Base-by-base conservation (phyloP, 495 filamentous ascomycete species). In the Hyphodiscus hymeniophilus region DNA sequence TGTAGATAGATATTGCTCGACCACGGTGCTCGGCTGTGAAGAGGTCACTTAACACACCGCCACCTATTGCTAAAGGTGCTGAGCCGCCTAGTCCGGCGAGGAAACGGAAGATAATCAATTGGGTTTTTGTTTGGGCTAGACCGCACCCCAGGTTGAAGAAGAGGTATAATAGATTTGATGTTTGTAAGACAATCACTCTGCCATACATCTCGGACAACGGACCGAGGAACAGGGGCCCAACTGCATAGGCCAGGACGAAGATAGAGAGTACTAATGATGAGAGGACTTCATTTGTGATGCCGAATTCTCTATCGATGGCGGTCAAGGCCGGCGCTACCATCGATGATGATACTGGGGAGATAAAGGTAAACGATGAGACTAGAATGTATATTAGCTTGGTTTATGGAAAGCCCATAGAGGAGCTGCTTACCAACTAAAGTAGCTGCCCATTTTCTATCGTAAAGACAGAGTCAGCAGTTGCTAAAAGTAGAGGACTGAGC, bases 171-270 rank as follows among this genome's bases (percentile, higher is more conserved):
- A 81, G 36, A 50, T 76, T 82, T 2, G 63, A 56, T 0, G 69
- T 28, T 51, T 78, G 75, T 15, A 80, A 59, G 17, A 85, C 68
- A 3, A 66, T 61, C n/a, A 77, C 69, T 22, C 81, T 69, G 7
- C 84, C 83, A 54, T 75, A 85, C 45, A 83, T 64, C 62, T 87
- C 84, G 20, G 72, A 76, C 1, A 85, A 64, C 0, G 83, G 82
- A 0, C 74, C 80, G 16, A 82, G 68, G 33, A 83, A 62, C 6
- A 83, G 63, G 0, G 79, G 79, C 0, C 75, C 76, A 42, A 77
- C 55, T 47, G 82, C 81, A 60, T 86, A 92, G 7, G 83, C 86
- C 5, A 91, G 70, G 13, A 92, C 66, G 63, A 90, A 94, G 50
- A 85, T 72, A 0, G 83, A 87, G 31, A 92, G 64, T 1, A 73